These are phyloP conservation scores for Leccinum pachyderme DNA, from an alignment of 1,284 basidiomycete genomes.

Conservation along the genomic window DNA sequence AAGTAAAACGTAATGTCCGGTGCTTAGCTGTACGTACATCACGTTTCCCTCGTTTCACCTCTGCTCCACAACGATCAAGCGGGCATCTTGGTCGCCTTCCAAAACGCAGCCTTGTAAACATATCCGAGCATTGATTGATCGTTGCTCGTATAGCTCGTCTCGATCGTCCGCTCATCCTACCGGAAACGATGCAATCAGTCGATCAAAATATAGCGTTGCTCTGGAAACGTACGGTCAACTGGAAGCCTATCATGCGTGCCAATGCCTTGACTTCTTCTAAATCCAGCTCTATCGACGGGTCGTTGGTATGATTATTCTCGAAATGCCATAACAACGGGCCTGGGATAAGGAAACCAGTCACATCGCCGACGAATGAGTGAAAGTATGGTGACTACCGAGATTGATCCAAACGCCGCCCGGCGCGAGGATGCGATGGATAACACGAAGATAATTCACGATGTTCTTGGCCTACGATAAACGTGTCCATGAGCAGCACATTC, in stretches of 20 bases:
- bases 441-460: slow-evolving; percentile 84
- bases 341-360: slow-evolving; percentile 20
- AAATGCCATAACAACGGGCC: slow-evolving; percentile 97
- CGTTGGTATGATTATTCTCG: slow-evolving; percentile 81
- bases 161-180: slow-evolving; percentile 67
- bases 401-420: slow-evolving; percentile 92
- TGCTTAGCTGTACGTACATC: neutral
- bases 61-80: neutral
- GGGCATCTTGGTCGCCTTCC: slow-evolving; percentile 66
- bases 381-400: slow-evolving; percentile 47
- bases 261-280: slow-evolving; percentile 86
- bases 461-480: slow-evolving; percentile 71
- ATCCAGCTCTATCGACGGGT: slow-evolving; percentile 85
- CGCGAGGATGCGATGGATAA: slow-evolving; percentile 77
- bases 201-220: neutral
- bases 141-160: slow-evolving; percentile 88
- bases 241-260: slow-evolving; percentile 78
- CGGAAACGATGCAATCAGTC: neutral
- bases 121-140: slow-evolving; percentile 85
- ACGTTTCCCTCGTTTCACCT: neutral
- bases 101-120: slow-evolving; percentile 81
- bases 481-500: neutral
- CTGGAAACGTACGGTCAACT: slow-evolving; percentile 59
- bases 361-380: neutral
- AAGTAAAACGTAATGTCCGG: neutral